Evolutionary conservation across 192 early-diverging fungal genomes (phyloP).

Genomic region (Coemansia pectinata): DNA sequence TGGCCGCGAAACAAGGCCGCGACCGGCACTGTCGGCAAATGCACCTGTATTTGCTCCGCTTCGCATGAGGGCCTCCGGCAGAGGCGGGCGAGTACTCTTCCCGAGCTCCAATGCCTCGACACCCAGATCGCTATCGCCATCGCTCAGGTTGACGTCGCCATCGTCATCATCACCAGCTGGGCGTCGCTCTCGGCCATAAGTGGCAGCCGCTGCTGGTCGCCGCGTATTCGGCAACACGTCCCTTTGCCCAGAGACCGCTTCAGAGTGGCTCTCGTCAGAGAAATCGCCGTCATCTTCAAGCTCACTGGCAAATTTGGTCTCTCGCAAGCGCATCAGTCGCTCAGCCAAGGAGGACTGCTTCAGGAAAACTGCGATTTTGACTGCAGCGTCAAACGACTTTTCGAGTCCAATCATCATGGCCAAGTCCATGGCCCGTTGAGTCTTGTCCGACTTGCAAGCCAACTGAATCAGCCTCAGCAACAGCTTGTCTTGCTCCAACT

Average conservation of each 20-base stretch:
- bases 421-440: conserved; percentile 81
- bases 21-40: not conserved
- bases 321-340: conserved; percentile 61
- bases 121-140: not conserved
- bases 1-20: conserved; percentile 16
- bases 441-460: conserved; percentile 78
- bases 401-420: conserved; percentile 60
- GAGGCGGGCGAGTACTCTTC: not conserved
- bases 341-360: conserved; percentile 73
- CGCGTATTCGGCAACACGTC: not conserved
- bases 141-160: not conserved
- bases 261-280: not conserved
- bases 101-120: not conserved
- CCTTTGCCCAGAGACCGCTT: not conserved
- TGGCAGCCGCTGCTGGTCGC: conserved; percentile 4
- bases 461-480: conserved; percentile 76
- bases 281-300: conserved; percentile 15
- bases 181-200: conserved; percentile 10
- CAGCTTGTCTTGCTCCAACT: conserved; percentile 80
- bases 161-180: not conserved
- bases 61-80: not conserved
- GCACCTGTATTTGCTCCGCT: not conserved
- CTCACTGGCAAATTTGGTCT: conserved; percentile 25
- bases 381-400: conserved; percentile 76
- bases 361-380: conserved; percentile 78